Evolutionary conservation across 2,329 filamentous ascomycete species (phyloP).

Genomic region (Rhynchosporium graminicola): DNA sequence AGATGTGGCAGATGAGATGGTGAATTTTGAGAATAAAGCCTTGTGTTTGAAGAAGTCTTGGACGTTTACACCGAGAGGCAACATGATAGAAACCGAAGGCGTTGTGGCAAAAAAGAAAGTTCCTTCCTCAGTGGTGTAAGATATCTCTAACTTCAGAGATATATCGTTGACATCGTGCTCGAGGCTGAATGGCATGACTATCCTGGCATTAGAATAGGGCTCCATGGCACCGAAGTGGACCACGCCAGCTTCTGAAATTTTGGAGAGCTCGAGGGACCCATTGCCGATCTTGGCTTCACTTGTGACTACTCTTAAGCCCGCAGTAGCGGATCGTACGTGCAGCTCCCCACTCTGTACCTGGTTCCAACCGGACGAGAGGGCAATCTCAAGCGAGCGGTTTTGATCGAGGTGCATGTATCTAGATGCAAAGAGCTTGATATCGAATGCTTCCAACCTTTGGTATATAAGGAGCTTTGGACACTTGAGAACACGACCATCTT

Average conservation of each 20-base stretch:
- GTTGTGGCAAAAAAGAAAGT: slow-evolving; percentile 64
- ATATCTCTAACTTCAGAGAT: slow-evolving; percentile 72
- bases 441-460: slow-evolving; percentile 67
- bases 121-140: slow-evolving; percentile 68
- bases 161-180: slow-evolving; percentile 75
- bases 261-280: slow-evolving; percentile 47
- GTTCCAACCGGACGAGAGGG: slow-evolving; percentile 75
- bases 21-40: slow-evolving; percentile 84
- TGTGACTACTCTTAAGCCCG: slow-evolving; percentile 63
- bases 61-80: slow-evolving; percentile 92
- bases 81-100: slow-evolving; percentile 66
- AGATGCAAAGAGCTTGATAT: slow-evolving; percentile 66
- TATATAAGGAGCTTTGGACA: slow-evolving; percentile 70
- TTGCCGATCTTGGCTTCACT: slow-evolving; percentile 56
- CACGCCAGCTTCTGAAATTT: slow-evolving; percentile 54
- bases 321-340: slow-evolving; percentile 63
- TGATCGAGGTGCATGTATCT: slow-evolving; percentile 77
- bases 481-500: slow-evolving; percentile 50
- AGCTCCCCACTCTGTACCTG: slow-evolving; percentile 60
- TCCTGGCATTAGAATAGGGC: slow-evolving; percentile 50
- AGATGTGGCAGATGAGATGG: slow-evolving; percentile 76
- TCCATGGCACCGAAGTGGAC: slow-evolving; percentile 53
- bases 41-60: slow-evolving; percentile 91
- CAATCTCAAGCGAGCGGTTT: slow-evolving; percentile 74
- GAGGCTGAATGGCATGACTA: slow-evolving; percentile 79